These are phyloP conservation scores for Chlamydomonas applanata DNA, from an alignment of 139 green algal species.

Conservation along the genomic window DNA sequence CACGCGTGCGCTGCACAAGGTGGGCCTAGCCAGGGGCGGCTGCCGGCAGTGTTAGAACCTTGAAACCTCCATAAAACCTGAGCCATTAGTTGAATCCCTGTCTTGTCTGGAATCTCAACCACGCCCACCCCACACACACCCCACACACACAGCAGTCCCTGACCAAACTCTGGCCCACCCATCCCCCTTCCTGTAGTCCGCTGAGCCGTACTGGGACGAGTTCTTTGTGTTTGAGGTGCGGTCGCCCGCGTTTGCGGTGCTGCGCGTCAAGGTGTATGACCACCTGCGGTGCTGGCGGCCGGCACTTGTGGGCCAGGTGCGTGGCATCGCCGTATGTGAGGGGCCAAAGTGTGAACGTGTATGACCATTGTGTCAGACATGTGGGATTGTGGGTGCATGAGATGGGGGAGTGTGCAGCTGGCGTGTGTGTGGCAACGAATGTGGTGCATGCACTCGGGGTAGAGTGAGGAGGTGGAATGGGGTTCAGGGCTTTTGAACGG, in stretches of 20 bases:
- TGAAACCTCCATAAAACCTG: too few species aligned
- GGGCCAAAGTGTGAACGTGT: too few species aligned
- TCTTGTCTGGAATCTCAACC: background rate
- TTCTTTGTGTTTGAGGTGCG: slow-evolving; percentile 47
- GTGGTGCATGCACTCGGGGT: too few species aligned
- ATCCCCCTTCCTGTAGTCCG: slow-evolving; percentile 3
- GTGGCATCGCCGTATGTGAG: background rate
- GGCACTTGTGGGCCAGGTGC: slow-evolving; percentile 15
- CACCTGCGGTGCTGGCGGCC: slow-evolving; percentile 38
- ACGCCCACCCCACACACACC: background rate
- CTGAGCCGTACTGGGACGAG: slow-evolving; percentile 39
- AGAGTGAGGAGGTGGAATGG: too few species aligned
- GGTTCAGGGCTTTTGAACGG: too few species aligned
- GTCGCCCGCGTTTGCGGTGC: slow-evolving; percentile 35
- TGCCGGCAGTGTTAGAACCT: too few species aligned
- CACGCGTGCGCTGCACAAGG: slow-evolving; percentile 22
- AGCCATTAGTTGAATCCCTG: background rate
- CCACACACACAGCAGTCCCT: too few species aligned
- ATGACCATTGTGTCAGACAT: too few species aligned
- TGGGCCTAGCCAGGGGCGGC: too few species aligned
- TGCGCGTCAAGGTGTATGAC: slow-evolving; percentile 46
- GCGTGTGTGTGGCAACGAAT: background rate
- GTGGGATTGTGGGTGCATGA: too few species aligned
- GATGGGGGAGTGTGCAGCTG: background rate
- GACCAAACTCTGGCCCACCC: too few species aligned